Evolutionary conservation across 768 basidiomycete genomes (phyloP).

Genomic region (Tylopilus balloui): DNA sequence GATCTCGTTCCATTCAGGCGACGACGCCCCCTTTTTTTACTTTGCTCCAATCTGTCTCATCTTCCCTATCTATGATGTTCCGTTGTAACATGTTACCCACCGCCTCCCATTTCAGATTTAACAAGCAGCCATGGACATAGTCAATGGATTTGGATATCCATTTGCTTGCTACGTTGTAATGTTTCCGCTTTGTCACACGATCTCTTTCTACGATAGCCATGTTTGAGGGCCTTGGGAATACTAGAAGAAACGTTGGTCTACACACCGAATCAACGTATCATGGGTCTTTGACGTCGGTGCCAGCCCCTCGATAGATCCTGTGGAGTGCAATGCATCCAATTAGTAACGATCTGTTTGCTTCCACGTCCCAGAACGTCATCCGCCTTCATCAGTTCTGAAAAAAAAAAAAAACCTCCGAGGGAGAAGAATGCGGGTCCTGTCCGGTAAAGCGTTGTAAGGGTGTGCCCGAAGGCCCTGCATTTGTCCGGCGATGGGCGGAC

Average conservation of each 20-base stretch:
- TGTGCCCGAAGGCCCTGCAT: slow-evolving; percentile 20
- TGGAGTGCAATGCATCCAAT: slow-evolving; percentile 15
- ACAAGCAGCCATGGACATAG: slow-evolving; percentile 35
- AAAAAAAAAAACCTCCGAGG: too few species aligned
- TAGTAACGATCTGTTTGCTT: slow-evolving; percentile 21
- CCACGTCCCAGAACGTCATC: slow-evolving; percentile 24
- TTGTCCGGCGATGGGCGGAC: slow-evolving; percentile 23
- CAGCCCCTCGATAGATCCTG: slow-evolving; percentile 16
- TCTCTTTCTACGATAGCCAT: slow-evolving; percentile 12
- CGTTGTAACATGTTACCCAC: slow-evolving; percentile 29
- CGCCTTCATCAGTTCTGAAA: slow-evolving; percentile 23
- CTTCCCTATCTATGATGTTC: slow-evolving; percentile 17
- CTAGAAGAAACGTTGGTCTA: background rate
- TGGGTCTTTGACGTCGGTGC: slow-evolving; percentile 26
- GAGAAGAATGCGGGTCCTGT: slow-evolving; percentile 21
- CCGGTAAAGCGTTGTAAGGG: slow-evolving; percentile 12
- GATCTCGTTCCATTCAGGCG: slow-evolving; percentile 23
- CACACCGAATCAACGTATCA: slow-evolving; percentile 16
- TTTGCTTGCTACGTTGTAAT: slow-evolving; percentile 51
- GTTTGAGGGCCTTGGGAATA: slow-evolving; percentile 7
- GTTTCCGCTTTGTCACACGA: slow-evolving; percentile 19
- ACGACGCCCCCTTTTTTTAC: background rate
- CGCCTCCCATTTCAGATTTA: slow-evolving; percentile 22
- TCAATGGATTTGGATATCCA: slow-evolving; percentile 55
- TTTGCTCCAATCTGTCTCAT: slow-evolving; percentile 19